Conservation (phyloP, 208 protist species). For the Acanthamoeba healyi region DNA sequence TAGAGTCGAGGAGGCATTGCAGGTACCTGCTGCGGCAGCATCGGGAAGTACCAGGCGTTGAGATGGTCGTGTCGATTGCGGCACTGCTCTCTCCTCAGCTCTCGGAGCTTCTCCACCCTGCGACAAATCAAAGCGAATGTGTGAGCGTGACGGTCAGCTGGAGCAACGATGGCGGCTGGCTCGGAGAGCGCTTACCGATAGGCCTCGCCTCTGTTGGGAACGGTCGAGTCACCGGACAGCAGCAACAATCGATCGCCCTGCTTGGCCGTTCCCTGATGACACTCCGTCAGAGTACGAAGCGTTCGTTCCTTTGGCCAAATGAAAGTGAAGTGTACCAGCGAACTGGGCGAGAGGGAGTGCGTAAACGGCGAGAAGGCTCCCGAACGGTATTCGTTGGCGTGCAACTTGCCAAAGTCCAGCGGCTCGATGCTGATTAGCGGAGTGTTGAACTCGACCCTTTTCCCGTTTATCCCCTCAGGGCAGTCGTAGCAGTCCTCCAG, state of each 20-base stretch:
- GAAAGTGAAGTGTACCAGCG: neutral
- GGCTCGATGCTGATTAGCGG: conserved; percentile 57
- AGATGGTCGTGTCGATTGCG: conserved; percentile 32
- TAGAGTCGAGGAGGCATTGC: too few species aligned
- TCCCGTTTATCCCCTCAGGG: conserved; percentile 53
- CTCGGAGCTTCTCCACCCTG: conserved; percentile 22
- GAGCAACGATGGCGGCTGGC: too few species aligned
- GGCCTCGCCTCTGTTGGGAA: neutral
- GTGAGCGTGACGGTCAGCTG: neutral
- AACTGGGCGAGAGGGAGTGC: neutral
- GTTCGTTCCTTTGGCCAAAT: neutral
- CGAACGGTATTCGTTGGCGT: conserved; percentile 11
- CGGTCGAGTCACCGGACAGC: neutral
- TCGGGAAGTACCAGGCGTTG: conserved; percentile 52
- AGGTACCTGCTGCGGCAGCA: conserved; percentile 39
- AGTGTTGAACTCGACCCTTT: conserved; percentile 58
- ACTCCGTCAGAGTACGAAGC: too few species aligned
- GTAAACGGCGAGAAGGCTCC: conserved; percentile 49
- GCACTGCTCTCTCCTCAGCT: neutral
- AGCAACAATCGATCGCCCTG: conserved; percentile 28
- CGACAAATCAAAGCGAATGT: neutral
- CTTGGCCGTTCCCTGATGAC: conserved; percentile 24
- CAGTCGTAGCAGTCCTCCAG: conserved; percentile 71
- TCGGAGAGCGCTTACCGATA: neutral
- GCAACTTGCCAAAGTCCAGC: neutral